Conservation (phyloP, 139 green algal species). For the Volvox reticuliferus region DNA sequence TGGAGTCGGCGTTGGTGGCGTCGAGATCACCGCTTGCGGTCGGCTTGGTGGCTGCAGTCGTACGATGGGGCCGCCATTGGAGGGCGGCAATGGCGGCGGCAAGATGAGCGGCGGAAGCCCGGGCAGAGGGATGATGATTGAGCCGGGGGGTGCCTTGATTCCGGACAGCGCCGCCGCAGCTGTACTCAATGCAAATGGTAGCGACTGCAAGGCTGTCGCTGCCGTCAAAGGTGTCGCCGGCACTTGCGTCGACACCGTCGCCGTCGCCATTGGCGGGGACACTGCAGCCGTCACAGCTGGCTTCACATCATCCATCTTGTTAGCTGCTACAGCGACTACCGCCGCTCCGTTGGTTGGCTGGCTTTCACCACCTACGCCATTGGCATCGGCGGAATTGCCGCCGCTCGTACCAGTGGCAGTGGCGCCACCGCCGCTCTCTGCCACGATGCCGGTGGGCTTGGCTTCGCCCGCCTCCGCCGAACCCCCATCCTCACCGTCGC, state of each 20-base stretch:
- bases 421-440: background rate
- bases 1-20: background rate
- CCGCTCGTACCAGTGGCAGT: background rate
- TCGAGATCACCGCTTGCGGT: background rate
- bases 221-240: background rate
- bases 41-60: background rate
- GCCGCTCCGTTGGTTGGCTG: too few relatives aligned
- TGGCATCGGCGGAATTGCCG: background rate
- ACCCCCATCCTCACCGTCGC: background rate
- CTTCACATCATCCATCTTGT: too few relatives aligned
- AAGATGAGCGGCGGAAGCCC: conserved; percentile 2
- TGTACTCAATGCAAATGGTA: background rate
- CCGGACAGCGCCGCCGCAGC: background rate
- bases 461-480: background rate
- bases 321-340: too few relatives aligned
- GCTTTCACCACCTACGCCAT: background rate
- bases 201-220: background rate
- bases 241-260: background rate
- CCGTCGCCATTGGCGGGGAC: background rate
- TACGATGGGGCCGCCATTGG: background rate
- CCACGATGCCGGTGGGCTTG: background rate
- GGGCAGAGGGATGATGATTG: background rate
- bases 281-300: too few relatives aligned
- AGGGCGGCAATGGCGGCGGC: conserved; percentile 13
- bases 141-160: conserved; percentile 2